Base-by-base conservation (phyloP, 306 rosid species). In the Castanea crenata region DNA sequence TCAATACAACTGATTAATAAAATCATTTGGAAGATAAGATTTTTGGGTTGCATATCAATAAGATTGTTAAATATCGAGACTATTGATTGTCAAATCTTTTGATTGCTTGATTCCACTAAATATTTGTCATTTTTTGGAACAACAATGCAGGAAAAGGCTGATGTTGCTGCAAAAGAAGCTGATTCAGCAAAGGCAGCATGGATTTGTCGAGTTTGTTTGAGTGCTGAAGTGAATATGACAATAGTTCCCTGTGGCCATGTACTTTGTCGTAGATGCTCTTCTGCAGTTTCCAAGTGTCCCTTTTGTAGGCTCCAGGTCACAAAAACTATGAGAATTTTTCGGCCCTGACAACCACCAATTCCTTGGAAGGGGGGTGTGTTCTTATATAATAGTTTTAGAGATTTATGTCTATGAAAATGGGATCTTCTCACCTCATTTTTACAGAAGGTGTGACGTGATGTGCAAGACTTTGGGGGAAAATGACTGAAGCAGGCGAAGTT, bases 171-270 rank as follows among this genome's bases (percentile, higher is more conserved):
- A 49, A 92, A 89, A 87, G 99, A 94, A 85, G 99, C 97, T 27
- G 99, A 94, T 77, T 78, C 90, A 52, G 99, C 97, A 29, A 94
- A 92, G 88, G 91, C 93, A 58, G 97, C 99, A 58, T 94, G 99
- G 99, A 67, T 83, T 55, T 94, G 99, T 83, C 92, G 99, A 83
- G 85, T 92, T 80, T 94, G 99, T 82, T 83, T 94, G 91, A 88
- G 85, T 57, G 82, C 91, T 6, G 99, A 94, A 84, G 97, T 94
- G 65, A 89, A 90, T 75, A 85, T 88, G 74, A 88, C 97, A 49
- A 79, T 94, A 71, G 92, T 94, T 77, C 99, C 99, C 38, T 94
- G 99, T 83, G 99, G 99, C 69, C 97, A 94, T 81, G 97, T 94
- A n/a, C 91, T 94, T 68, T 94, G 99, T 81, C 92, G 92, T 20